Conservation (phyloP, 768 basidiomycete species). For the Trametes cubensis region DNA sequence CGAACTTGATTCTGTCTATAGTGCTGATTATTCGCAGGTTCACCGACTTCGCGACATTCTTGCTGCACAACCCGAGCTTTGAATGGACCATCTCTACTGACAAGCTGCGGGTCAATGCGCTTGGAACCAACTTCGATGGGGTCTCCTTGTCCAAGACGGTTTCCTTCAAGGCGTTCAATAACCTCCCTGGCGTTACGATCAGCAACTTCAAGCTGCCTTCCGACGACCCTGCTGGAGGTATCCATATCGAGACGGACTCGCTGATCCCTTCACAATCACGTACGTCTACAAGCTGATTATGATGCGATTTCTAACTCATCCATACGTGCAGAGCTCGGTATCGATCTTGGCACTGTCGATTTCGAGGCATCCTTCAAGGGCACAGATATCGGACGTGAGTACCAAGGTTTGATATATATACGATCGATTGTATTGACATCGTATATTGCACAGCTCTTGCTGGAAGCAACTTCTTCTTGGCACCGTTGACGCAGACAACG, state of each 20-base stretch:
- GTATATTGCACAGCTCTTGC: constrained; percentile 49
- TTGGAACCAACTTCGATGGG: constrained; percentile 70
- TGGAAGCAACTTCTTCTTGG: constrained; percentile 51
- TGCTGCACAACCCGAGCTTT: constrained; percentile 66
- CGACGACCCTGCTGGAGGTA: constrained; percentile 69
- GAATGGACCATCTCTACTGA: constrained; percentile 71
- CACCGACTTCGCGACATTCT: constrained; percentile 63
- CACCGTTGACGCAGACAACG: constrained; percentile 48
- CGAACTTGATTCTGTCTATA: background rate
- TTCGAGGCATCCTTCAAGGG: constrained; percentile 66
- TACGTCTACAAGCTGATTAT: constrained; percentile 38
- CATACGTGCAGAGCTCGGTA: constrained; percentile 56
- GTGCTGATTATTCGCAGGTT: constrained; percentile 42
- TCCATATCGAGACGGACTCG: constrained; percentile 69
- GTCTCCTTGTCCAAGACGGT: constrained; percentile 62
- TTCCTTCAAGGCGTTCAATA: constrained; percentile 70
- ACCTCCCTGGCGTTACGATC: constrained; percentile 69
- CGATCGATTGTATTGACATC: background rate
- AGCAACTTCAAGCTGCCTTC: constrained; percentile 70
- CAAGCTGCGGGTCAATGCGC: constrained; percentile 63
- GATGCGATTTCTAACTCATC: background rate
- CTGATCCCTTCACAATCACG: constrained; percentile 67
- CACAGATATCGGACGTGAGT: constrained; percentile 62
- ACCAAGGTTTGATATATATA: background rate
- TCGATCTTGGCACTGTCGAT: constrained; percentile 64